phyloP scores from a whole-genome alignment of 306 rosid species.

The Albizia julibrissin region DNA sequence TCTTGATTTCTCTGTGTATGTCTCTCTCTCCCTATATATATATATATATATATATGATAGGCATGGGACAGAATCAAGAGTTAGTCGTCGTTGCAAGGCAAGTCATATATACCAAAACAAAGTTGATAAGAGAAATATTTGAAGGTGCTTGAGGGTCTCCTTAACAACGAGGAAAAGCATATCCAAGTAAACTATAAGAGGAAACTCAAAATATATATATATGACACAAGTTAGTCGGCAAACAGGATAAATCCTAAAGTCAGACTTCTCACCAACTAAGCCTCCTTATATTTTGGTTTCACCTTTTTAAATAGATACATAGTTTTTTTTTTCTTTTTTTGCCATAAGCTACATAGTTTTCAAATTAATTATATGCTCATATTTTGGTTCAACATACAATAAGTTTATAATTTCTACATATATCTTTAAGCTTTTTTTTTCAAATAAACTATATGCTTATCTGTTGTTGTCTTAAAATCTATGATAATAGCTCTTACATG shows the following conservation, averaged over 20 bases:
- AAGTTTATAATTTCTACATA: neutral
- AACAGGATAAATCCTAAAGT: neutral
- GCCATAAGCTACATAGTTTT: no score
- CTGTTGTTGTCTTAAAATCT: no score
- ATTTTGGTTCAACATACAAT: neutral
- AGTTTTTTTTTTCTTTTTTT: no score
- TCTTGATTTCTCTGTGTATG: neutral
- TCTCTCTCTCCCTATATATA: neutral
- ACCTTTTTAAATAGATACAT: neutral
- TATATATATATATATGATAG: neutral
- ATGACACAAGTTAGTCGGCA: neutral
- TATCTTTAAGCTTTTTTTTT: neutral
- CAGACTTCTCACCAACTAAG: neutral
- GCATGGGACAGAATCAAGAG: slow-evolving; percentile 28
- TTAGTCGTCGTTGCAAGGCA: slow-evolving; percentile 40
- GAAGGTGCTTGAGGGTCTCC: slow-evolving; percentile 28
- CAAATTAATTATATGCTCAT: no score
- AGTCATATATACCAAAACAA: slow-evolving; percentile 57
- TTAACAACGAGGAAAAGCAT: slow-evolving; percentile 44
- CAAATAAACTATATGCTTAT: no score
- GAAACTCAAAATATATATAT: neutral
- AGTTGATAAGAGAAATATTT: slow-evolving; percentile 48
- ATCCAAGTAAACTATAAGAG: neutral
- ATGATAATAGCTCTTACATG: no score
- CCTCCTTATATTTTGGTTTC: neutral